These are phyloP conservation scores for Huiozyma naganishii DNA, from an alignment of 805 yeast species.

Conservation along the genomic window DNA sequence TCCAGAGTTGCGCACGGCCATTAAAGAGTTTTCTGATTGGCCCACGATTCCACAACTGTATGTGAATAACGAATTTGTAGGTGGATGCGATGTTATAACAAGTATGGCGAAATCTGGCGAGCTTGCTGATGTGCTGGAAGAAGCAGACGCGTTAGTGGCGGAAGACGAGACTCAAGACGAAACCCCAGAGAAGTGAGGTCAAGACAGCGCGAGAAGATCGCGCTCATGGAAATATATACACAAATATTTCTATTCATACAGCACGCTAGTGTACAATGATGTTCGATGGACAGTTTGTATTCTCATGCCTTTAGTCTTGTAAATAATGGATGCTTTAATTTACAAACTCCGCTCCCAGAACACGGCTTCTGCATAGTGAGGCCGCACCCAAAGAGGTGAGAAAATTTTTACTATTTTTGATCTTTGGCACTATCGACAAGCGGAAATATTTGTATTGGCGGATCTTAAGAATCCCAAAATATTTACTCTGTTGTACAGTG, in stretches of 20 bases:
- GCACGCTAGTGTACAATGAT: neutral
- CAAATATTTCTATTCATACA: neutral
- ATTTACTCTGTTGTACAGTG: too few relatives aligned
- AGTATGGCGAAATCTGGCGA: constrained; percentile 91
- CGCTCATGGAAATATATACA: neutral
- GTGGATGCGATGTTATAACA: constrained; percentile 93
- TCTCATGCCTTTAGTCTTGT: constrained; percentile 36
- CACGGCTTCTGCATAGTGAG: neutral
- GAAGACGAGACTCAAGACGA: constrained; percentile 35
- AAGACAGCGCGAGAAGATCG: neutral
- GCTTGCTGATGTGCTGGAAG: constrained; percentile 70
- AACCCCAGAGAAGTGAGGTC: neutral
- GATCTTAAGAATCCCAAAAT: neutral
- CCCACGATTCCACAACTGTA: constrained; percentile 97
- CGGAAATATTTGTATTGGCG: neutral
- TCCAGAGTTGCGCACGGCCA: constrained; percentile 85
- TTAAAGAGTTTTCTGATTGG: constrained; percentile 93
- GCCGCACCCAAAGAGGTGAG: constrained; percentile 4
- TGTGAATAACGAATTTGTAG: constrained; percentile 82
- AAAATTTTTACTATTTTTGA: neutral
- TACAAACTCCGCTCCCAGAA: constrained; percentile 31
- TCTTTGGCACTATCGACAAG: too few relatives aligned
- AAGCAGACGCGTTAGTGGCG: constrained; percentile 68
- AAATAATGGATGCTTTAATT: constrained; percentile 17
- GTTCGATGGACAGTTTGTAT: constrained; percentile 10